Evolutionary conservation across 192 early-diverging fungal species (phyloP).

Genomic region (Coemansia sp.): DNA sequence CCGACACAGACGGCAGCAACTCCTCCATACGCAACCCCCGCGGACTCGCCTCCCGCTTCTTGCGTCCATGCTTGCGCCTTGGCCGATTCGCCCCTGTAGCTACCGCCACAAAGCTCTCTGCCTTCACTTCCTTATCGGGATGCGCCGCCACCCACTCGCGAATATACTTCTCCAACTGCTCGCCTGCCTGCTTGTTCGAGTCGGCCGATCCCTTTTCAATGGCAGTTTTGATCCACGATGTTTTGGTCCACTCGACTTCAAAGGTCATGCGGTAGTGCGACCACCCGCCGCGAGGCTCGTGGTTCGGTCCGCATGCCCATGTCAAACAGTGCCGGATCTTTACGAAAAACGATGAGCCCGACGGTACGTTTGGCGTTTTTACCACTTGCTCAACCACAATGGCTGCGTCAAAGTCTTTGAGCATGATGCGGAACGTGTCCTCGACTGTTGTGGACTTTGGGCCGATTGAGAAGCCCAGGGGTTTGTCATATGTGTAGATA

Average conservation of each 20-base stretch:
- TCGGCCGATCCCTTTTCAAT: conserved; percentile 56
- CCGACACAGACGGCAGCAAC: conserved; percentile 18
- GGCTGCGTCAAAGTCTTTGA: conserved; percentile 27
- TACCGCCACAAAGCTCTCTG: conserved; percentile 5
- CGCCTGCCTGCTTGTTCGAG: conserved; percentile 53
- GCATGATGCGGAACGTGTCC: conserved; percentile 36
- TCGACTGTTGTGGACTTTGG: conserved; percentile 53
- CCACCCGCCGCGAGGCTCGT: conserved; percentile 47
- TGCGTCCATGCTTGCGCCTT: conserved; percentile 8
- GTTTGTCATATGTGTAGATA: conserved; percentile 49
- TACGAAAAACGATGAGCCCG: conserved; percentile 50
- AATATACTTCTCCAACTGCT: conserved; percentile 46
- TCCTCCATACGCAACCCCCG: conserved; percentile 52
- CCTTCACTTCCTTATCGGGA: conserved; percentile 44
- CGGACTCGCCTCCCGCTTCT: conserved; percentile 37
- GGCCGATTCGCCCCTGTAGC: conserved; percentile 5
- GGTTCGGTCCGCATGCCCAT: conserved; percentile 36
- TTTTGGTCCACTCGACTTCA: conserved; percentile 55
- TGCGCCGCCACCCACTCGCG: conserved; percentile 46
- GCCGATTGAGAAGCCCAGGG: conserved; percentile 53
- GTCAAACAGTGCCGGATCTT: conserved; percentile 55
- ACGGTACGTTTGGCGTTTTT: conserved; percentile 53
- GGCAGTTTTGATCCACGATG: conserved; percentile 53
- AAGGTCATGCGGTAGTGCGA: conserved; percentile 48
- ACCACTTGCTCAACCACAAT: conserved; percentile 50